Evolutionary conservation across 305 asterid genomes (phyloP).

Genomic region (Rubia occidens): DNA sequence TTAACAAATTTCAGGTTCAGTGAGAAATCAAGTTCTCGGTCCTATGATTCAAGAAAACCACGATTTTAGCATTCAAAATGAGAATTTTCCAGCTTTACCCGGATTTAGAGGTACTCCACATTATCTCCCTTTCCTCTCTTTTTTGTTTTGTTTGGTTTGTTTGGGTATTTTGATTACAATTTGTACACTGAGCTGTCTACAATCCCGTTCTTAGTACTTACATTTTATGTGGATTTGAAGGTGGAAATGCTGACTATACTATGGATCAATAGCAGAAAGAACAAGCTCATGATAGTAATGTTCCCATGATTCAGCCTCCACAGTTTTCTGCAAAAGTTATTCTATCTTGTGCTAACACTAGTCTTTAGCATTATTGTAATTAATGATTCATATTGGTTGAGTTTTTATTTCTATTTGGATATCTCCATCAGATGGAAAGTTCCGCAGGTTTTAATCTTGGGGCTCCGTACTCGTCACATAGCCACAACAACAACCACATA

Average conservation of each 20-base stretch:
- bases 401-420: neutral
- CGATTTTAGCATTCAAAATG: conserved; percentile 97
- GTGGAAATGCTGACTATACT: conserved; percentile 73
- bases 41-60: conserved; percentile 94
- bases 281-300: conserved; percentile 67
- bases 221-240: conserved; percentile 28
- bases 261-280: conserved; percentile 88
- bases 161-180: neutral
- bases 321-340: conserved; percentile 66
- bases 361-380: neutral
- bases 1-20: conserved; percentile 18
- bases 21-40: conserved; percentile 86
- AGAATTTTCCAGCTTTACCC: conserved; percentile 98
- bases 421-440: conserved; percentile 73
- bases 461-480: conserved; percentile 75
- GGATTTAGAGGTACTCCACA: conserved; percentile 72
- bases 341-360: conserved; percentile 2
- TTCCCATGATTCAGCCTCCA: conserved; percentile 91
- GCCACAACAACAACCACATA: conserved; percentile 86
- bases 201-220: neutral
- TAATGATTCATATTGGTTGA: neutral
- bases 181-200: neutral
- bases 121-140: neutral
- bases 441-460: conserved; percentile 91
- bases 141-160: neutral